Evolutionary conservation across 163 green algal species (phyloP), one percentile per base, ranked within the genome.

Genomic region (Scenedesmus sp.): DNA sequence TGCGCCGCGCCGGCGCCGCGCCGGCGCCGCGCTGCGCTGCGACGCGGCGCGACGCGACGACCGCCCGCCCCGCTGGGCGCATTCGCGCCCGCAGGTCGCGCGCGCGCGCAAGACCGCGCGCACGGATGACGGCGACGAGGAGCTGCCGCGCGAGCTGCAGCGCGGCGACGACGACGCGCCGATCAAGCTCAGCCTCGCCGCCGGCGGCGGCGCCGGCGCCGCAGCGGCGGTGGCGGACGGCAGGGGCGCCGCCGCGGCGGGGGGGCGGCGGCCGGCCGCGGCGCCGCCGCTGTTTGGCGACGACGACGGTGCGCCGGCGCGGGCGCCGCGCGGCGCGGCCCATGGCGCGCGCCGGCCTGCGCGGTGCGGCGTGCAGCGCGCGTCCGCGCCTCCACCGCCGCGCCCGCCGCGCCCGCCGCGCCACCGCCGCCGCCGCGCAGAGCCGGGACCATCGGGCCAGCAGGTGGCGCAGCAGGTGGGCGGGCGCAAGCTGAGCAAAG

Each of bases 71-170:
- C n/a, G n/a, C n/a, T 9, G 53, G 24, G 53, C 20, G 14, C 53
- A 62, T 31, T 33, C 9, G 17, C 20, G 53, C 15, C 28, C 78
- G 24, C 89, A 96, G 87, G 88, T 93, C n/a, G 83, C 88, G 75
- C 78, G 85, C 11, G 91, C 92, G 39, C 62, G 77, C 48, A 85
- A 90, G 80, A 65, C 75, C 26, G 82, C 84, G 20, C 75, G 70
- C 15, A 60, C 60, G 11, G 69, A 44, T 22, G 45, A 74, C 15
- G 73, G 81, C 31, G 73, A 57, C 5, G 72, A 66, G 24, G 81
- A 76, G 60, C 71, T 57, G 0, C 18, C 54, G n/a, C 47, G 58
- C 4, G 88, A 90, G 75, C 84, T 96, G 73, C 58, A 87, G 72
- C 77, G 87, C 15, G 74, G 75, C 54, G 86, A 86, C 51, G 42